A percentile compares a stretch with the other conserved stretches of the same genome.
Evolutionary conservation across 2,329 filamentous ascomycete genomes (phyloP).

Genomic region (Chrysosporium keratinophilum): DNA sequence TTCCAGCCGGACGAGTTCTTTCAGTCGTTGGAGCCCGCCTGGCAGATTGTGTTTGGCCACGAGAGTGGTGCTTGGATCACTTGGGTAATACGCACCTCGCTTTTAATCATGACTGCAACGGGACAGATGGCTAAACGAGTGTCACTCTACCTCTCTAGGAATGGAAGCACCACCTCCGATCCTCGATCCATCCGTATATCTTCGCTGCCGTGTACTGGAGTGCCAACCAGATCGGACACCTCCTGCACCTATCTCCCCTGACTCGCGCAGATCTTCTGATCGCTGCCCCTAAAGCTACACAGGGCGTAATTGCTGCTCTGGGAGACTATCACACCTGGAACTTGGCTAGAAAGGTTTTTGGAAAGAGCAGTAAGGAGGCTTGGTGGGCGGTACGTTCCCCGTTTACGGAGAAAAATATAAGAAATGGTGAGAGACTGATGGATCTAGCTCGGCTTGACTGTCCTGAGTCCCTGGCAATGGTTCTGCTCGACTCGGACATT

Average conservation of each 20-base stretch:
- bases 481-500: conserved; percentile 88
- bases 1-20: conserved; percentile 99
- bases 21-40: conserved; percentile 89
- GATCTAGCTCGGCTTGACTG: conserved; percentile 55
- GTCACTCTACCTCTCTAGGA: conserved; percentile 50
- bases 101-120: conserved; percentile 8
- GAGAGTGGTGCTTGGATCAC: conserved; percentile 81
- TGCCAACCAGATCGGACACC: conserved; percentile 46
- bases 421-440: conserved; percentile 14
- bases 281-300: conserved; percentile 61
- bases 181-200: conserved; percentile 79
- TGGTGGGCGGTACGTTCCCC: conserved; percentile 53
- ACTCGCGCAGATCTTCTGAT: conserved; percentile 58
- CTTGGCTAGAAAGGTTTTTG: conserved; percentile 64
- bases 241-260: conserved; percentile 45
- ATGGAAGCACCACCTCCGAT: conserved; percentile 80
- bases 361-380: conserved; percentile 50
- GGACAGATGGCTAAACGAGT: conserved; percentile 4
- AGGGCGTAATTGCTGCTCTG: conserved; percentile 65
- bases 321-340: conserved; percentile 84
- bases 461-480: conserved; percentile 87
- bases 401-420: neutral
- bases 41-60: conserved; percentile 72
- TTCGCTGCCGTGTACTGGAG: conserved; percentile 67
- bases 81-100: conserved; percentile 54